Evolutionary conservation across 2,329 filamentous ascomycete genomes (phyloP).

Genomic region (Colletotrichum tropicale): DNA sequence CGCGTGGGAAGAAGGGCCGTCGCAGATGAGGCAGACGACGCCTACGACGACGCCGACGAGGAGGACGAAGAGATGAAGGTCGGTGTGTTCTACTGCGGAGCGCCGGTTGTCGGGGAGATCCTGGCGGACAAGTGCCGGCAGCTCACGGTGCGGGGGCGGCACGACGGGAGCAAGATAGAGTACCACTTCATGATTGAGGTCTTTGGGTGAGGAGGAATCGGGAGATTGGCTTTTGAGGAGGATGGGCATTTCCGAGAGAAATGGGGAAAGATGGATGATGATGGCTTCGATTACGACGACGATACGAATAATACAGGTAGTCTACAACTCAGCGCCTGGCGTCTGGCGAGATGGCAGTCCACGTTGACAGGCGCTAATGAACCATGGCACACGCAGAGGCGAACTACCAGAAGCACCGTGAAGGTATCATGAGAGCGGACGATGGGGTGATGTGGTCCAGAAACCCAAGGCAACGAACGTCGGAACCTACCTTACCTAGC

Average conservation of each 20-base stretch:
- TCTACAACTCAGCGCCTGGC: background rate
- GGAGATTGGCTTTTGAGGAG: background rate
- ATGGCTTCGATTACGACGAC: background rate
- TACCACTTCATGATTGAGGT: conserved; percentile 65
- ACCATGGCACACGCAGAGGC: background rate
- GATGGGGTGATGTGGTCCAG: background rate
- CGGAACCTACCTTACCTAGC: background rate
- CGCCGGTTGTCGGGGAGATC: conserved; percentile 59
- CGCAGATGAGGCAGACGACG: background rate
- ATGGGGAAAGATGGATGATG: background rate
- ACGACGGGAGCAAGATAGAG: conserved; percentile 56
- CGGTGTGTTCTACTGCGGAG: conserved; percentile 62
- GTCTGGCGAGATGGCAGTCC: background rate
- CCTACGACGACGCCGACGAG: conserved; percentile 19
- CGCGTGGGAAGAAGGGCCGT: background rate
- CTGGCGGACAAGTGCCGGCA: conserved; percentile 57
- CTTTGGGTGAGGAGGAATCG: conserved; percentile 44
- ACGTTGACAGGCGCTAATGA: background rate
- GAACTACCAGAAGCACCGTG: background rate
- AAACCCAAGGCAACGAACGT: background rate
- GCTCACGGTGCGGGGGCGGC: conserved; percentile 53
- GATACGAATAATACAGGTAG: background rate
- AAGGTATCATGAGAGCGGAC: background rate
- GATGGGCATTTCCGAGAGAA: background rate
- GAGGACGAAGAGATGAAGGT: conserved; percentile 47